Evolutionary conservation across 768 basidiomycete genomes (phyloP).

Genomic region (Clathrus columnatus): DNA sequence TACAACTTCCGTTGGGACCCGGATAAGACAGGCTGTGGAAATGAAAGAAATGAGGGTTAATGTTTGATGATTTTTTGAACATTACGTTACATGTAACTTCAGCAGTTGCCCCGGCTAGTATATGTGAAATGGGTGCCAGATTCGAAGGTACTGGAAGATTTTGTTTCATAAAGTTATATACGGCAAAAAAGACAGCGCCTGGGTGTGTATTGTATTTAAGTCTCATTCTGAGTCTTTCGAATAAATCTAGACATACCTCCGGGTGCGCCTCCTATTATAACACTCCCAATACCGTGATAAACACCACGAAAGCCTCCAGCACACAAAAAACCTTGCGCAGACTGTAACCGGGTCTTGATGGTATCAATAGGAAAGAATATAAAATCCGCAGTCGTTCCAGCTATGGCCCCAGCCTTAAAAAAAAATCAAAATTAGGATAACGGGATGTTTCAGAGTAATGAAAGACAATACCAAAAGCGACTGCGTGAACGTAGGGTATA

Average conservation of each 20-base stretch:
- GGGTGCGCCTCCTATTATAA: conserved; percentile 92
- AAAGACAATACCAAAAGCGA: not conserved
- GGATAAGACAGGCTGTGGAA: conserved; percentile 70
- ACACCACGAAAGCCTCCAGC: conserved; percentile 87
- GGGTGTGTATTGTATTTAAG: not conserved
- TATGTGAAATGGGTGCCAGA: conserved; percentile 57
- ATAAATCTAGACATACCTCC: conserved; percentile 51
- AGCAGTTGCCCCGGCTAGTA: conserved; percentile 41
- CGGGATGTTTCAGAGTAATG: not conserved
- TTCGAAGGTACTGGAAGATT: conserved; percentile 50
- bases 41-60: not conserved
- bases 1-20: conserved; percentile 93
- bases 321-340: conserved; percentile 70
- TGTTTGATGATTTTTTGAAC: not conserved
- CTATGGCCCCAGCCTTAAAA: conserved; percentile 72
- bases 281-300: conserved; percentile 91
- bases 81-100: conserved; percentile 37
- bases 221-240: not conserved
- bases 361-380: conserved; percentile 97
- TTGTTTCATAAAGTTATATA: conserved; percentile 83
- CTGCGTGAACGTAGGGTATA: not conserved
- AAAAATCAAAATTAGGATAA: not conserved
- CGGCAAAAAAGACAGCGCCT: conserved; percentile 95
- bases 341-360: conserved; percentile 90
- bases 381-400: conserved; percentile 89